Conservation (phyloP, 2,329 filamentous ascomycete genomes). For the Colletotrichum salicis region DNA sequence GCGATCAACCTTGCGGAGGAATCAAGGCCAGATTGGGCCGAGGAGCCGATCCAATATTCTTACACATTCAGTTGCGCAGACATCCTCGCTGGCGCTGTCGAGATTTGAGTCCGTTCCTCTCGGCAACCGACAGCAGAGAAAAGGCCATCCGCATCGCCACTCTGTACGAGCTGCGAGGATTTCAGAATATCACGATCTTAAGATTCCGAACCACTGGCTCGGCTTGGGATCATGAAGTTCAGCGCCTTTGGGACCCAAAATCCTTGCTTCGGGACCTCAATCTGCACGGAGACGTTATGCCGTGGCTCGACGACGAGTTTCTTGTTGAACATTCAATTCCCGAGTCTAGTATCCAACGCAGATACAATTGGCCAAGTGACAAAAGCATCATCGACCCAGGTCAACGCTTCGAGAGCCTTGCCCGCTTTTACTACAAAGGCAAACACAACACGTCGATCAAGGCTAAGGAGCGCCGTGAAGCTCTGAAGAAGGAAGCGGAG, state of each 20-base stretch:
- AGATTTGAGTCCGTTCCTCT: neutral
- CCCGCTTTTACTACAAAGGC: neutral
- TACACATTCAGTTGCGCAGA: conserved; percentile 1
- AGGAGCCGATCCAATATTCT: neutral
- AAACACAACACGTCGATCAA: neutral
- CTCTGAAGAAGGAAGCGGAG: neutral
- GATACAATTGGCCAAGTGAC: too few relatives aligned
- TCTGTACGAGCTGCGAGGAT: neutral
- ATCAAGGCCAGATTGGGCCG: neutral
- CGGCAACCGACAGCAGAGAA: neutral
- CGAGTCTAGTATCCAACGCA: neutral
- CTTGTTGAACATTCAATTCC: conserved; percentile 12
- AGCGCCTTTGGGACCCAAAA: conserved; percentile 1
- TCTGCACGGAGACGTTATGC: neutral
- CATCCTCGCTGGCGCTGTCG: neutral
- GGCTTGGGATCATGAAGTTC: neutral
- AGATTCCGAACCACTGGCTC: neutral
- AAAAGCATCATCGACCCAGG: neutral
- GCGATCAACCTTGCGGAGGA: neutral
- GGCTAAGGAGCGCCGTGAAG: neutral
- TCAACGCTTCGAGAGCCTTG: neutral
- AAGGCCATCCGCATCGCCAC: neutral
- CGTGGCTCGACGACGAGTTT: neutral
- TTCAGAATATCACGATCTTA: neutral
- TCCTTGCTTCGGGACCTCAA: neutral